These are phyloP conservation scores for Thielaviopsis ethacetica DNA, from an alignment of 2,329 filamentous ascomycete species.

Conservation along the genomic window DNA sequence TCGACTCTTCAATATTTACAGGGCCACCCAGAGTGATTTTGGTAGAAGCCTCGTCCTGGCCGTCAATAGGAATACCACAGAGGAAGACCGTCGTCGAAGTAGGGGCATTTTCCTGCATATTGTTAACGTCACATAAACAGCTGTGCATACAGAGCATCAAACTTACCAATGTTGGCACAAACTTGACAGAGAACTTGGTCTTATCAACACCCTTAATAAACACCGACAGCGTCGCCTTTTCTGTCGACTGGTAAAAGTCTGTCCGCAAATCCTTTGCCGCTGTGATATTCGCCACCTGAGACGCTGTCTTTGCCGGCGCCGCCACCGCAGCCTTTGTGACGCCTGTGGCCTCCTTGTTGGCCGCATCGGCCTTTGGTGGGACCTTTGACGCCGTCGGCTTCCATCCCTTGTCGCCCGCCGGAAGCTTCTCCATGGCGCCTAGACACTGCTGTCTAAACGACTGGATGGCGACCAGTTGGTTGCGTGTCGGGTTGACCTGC, in stretches of 20 bases:
- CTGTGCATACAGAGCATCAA: not conserved
- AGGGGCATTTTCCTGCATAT: not conserved
- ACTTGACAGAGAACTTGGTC: constrained; percentile 22
- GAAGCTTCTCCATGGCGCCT: constrained; percentile 26
- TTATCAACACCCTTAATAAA: constrained; percentile 27
- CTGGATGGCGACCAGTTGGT: constrained; percentile 1
- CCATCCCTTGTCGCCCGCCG: constrained; percentile 27
- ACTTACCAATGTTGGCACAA: constrained; percentile 13
- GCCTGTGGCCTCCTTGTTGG: not conserved
- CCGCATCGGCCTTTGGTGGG: constrained; percentile 7
- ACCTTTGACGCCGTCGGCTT: constrained; percentile 24
- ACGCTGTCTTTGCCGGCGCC: not conserved
- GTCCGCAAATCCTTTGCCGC: constrained; percentile 12
- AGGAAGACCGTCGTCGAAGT: not conserved
- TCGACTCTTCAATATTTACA: constrained; percentile 30
- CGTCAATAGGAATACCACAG: constrained; percentile 4
- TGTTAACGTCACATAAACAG: not conserved
- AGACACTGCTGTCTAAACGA: constrained; percentile 28
- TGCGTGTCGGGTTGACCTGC: constrained; percentile 16
- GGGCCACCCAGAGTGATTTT: constrained; percentile 1
- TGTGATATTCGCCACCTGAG: constrained; percentile 12
- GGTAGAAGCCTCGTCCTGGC: constrained; percentile 2
- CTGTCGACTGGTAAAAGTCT: constrained; percentile 14
- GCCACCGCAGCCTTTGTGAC: not conserved
- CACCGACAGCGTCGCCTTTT: constrained; percentile 22